phyloP scores from a whole-genome alignment of 495 filamentous ascomycete genomes.

The Xylaria intraflava region DNA sequence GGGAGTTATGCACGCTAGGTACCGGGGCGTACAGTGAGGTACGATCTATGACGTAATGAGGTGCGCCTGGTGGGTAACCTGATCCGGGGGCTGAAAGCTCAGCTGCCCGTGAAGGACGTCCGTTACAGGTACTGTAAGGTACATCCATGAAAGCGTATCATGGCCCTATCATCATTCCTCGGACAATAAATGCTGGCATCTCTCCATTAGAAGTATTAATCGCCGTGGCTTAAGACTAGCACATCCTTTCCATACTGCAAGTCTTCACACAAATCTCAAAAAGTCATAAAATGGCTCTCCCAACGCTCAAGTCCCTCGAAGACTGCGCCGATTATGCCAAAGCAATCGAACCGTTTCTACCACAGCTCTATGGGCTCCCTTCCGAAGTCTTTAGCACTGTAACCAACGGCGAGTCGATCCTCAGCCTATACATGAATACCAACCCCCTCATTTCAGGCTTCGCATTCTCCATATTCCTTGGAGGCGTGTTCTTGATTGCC shows the following conservation, averaged over 20 bases:
- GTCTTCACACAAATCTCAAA: no score
- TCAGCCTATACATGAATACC: constrained; percentile 69
- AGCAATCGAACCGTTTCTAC: constrained; percentile 67
- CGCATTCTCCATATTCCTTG: constrained; percentile 60
- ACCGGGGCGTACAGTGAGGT: no score
- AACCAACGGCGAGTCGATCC: constrained; percentile 47
- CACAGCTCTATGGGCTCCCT: constrained; percentile 70
- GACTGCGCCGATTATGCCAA: constrained; percentile 68
- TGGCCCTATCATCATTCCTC: neutral
- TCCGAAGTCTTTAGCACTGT: constrained; percentile 52
- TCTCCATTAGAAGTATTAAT: neutral
- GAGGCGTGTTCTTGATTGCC: constrained; percentile 60
- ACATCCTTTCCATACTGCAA: neutral
- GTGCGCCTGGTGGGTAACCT: no score
- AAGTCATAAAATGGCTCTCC: constrained; percentile 69
- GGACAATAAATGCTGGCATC: neutral
- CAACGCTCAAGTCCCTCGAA: constrained; percentile 55
- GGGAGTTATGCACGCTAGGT: no score
- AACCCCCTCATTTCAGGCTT: constrained; percentile 80
- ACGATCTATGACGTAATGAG: no score
- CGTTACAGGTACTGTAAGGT: no score
- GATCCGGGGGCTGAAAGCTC: no score
- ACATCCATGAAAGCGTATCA: neutral
- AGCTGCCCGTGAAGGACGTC: no score
- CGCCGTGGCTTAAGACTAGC: neutral